phyloP scores from a whole-genome alignment of 176 grass and related monocot genomes.

The Eleusine indica region DNA sequence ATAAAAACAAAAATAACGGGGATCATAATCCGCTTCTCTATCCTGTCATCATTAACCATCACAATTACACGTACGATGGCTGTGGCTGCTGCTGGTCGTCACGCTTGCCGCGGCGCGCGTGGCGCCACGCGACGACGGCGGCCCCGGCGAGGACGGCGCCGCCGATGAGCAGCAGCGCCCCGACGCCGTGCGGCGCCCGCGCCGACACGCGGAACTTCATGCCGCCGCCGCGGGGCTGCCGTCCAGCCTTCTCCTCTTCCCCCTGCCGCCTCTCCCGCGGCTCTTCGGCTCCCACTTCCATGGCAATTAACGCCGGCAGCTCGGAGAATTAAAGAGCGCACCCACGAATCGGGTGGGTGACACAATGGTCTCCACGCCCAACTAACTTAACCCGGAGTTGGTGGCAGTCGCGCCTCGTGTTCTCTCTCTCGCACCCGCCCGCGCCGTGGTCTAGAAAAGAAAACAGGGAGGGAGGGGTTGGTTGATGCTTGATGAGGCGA shows the following conservation, averaged over 20 bases:
- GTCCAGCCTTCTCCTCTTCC: not conserved
- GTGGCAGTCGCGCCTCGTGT: not conserved
- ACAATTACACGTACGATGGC: not conserved
- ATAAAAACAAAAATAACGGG: not conserved
- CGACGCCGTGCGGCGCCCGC: constrained; percentile 46
- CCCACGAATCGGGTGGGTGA: not conserved
- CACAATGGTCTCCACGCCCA: not conserved
- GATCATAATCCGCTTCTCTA: not conserved
- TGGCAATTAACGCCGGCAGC: not conserved
- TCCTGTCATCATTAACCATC: not conserved
- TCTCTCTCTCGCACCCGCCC: constrained; percentile 40
- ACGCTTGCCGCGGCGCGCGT: not conserved
- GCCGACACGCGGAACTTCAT: constrained; percentile 46
- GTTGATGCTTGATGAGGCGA: not conserved
- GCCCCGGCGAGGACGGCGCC: constrained; percentile 44
- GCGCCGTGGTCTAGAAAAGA: constrained; percentile 25
- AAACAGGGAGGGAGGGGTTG: not conserved
- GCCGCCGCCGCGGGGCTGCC: not conserved
- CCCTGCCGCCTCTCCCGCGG: not conserved
- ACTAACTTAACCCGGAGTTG: not conserved
- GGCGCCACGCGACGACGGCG: constrained; percentile 44
- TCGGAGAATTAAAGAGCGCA: constrained; percentile 21
- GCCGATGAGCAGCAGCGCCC: constrained; percentile 44
- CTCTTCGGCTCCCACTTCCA: constrained; percentile 18
- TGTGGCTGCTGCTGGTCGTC: not conserved